phyloP scores from a whole-genome alignment of 345 rosid species.

The Conringia planisiliqua region DNA sequence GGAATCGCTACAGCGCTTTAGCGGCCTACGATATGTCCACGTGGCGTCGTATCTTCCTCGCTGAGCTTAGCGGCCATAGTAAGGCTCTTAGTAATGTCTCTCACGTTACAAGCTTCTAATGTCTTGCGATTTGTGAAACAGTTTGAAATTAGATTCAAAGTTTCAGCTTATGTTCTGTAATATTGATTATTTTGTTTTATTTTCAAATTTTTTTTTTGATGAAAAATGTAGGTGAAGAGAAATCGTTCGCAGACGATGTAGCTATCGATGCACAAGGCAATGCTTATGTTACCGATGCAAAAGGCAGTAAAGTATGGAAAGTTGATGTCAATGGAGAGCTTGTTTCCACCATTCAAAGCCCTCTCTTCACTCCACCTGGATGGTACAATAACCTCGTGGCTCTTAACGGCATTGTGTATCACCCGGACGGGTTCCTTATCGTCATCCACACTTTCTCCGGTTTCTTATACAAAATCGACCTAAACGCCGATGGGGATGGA shows the following conservation, averaged over 20 bases:
- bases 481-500: constrained; percentile 33
- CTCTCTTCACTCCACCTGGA: constrained; percentile 57
- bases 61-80: constrained; percentile 59
- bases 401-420: constrained; percentile 81
- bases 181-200: not conserved
- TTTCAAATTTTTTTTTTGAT: not conserved
- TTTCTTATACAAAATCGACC: constrained; percentile 54
- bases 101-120: not conserved
- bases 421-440: constrained; percentile 74
- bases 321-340: constrained; percentile 60
- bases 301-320: constrained; percentile 65
- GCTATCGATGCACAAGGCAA: constrained; percentile 69
- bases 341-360: constrained; percentile 46
- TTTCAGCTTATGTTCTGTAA: not conserved
- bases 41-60: constrained; percentile 69
- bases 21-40: constrained; percentile 87
- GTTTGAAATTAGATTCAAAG: not conserved
- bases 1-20: constrained; percentile 57
- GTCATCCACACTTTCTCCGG: constrained; percentile 74
- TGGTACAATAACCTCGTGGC: constrained; percentile 68
- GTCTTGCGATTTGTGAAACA: not conserved
- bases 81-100: constrained; percentile 40
- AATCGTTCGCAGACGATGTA: constrained; percentile 77
- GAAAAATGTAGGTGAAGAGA: constrained; percentile 42
- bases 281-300: constrained; percentile 73